phyloP scores from a whole-genome alignment of 2,329 filamentous ascomycete species.

The Colletotrichum camelliae region DNA sequence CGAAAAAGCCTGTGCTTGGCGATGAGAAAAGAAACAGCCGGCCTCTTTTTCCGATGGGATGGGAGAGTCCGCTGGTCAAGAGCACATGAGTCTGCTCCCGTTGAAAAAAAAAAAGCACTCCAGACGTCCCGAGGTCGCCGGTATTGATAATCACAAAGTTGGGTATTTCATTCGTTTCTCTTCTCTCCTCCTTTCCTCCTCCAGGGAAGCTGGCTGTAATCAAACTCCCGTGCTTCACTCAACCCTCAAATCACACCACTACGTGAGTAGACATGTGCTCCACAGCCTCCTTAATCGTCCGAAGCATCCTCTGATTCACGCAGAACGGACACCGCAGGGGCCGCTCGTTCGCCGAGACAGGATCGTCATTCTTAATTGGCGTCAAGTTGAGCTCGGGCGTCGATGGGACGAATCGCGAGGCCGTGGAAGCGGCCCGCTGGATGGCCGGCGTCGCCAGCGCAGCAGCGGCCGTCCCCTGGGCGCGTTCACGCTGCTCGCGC shows the following conservation, averaged over 20 bases:
- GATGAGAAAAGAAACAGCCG: neutral
- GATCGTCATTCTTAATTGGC: conserved; percentile 56
- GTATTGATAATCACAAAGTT: neutral
- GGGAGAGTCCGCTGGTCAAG: neutral
- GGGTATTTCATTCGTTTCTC: conserved; percentile 4
- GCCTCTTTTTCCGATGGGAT: neutral
- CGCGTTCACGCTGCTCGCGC: conserved; percentile 35
- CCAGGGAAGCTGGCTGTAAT: neutral
- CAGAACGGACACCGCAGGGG: conserved; percentile 66
- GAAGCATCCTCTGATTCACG: conserved; percentile 65
- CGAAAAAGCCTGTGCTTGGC: neutral
- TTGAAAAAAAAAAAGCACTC: neutral
- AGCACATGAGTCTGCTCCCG: neutral
- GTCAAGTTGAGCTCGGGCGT: conserved; percentile 55
- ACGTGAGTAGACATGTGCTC: conserved; percentile 69
- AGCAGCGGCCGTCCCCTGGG: conserved; percentile 29
- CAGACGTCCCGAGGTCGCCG: neutral
- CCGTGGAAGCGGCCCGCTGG: conserved; percentile 22
- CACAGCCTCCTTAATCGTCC: conserved; percentile 65
- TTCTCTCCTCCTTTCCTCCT: neutral
- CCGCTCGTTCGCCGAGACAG: conserved; percentile 50
- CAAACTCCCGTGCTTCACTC: neutral
- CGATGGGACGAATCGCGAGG: conserved; percentile 22
- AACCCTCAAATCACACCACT: conserved; percentile 46
- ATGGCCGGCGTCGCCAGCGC: conserved; percentile 29